Evolutionary conservation across 1,139 yeast genomes (phyloP).

Genomic region (Pichia sp.): DNA sequence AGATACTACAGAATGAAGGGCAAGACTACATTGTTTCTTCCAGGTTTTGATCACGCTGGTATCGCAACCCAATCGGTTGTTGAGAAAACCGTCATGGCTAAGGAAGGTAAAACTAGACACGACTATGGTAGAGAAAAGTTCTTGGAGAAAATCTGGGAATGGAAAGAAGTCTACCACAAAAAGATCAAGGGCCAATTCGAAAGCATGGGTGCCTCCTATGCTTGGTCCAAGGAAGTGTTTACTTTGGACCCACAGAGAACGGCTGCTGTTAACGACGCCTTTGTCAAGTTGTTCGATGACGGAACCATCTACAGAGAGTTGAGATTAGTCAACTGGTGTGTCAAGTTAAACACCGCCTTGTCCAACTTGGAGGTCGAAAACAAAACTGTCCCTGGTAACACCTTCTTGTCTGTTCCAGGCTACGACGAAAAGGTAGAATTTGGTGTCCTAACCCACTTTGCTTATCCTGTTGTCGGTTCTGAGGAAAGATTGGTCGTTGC

Average conservation of each 20-base stretch:
- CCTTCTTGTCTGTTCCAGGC: slow-evolving; percentile 79
- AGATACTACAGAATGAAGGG: slow-evolving; percentile 98
- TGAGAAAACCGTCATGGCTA: slow-evolving; percentile 91
- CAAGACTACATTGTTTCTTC: slow-evolving; percentile 84
- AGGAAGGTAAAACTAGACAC: slow-evolving; percentile 85
- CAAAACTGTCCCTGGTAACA: slow-evolving; percentile 80
- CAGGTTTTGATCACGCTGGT: slow-evolving; percentile 99
- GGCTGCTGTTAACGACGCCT: slow-evolving; percentile 84
- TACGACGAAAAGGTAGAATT: slow-evolving; percentile 88
- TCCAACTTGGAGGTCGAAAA: slow-evolving; percentile 96
- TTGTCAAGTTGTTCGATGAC: slow-evolving; percentile 86
- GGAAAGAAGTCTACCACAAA: slow-evolving; percentile 92
- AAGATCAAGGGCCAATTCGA: slow-evolving; percentile 82
- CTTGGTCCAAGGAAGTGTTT: slow-evolving; percentile 92
- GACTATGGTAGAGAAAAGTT: slow-evolving; percentile 93
- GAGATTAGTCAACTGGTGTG: slow-evolving; percentile 95
- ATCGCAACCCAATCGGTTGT: slow-evolving; percentile 98
- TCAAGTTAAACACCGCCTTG: slow-evolving; percentile 87
- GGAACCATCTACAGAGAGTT: slow-evolving; percentile 94
- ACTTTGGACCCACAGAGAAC: slow-evolving; percentile 78
- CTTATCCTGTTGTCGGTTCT: slow-evolving; percentile 83
- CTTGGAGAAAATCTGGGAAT: slow-evolving; percentile 88
- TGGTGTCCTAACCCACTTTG: slow-evolving; percentile 92
- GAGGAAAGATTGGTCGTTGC: slow-evolving; percentile 90
- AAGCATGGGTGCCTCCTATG: slow-evolving; percentile 92